Percentiles rank a stretch among this genome's conserved stretches.
Evolutionary conservation across 495 filamentous ascomycete species (phyloP).

Genomic region (Aspergillus homomorphus): DNA sequence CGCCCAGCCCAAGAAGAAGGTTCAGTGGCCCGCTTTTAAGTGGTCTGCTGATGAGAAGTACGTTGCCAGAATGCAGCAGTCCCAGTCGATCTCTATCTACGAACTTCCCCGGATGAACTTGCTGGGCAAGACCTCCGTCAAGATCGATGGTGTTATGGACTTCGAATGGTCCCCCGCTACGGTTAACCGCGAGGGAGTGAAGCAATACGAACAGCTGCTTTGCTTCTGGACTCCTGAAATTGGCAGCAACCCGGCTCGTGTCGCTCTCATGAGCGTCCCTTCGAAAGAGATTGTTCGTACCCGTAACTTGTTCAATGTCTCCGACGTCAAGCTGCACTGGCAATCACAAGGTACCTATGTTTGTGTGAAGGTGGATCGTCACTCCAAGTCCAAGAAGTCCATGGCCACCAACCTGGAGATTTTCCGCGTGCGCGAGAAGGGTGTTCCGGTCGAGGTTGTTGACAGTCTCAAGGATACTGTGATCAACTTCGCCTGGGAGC

Average conservation of each 20-base stretch:
- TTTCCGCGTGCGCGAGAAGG: slow-evolving; percentile 94
- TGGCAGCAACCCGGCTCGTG: slow-evolving; percentile 95
- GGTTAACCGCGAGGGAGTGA: slow-evolving; percentile 72
- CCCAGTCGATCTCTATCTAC: slow-evolving; percentile 88
- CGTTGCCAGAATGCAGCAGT: slow-evolving; percentile 85
- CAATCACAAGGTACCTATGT: slow-evolving; percentile 90
- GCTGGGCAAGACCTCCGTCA: slow-evolving; percentile 82
- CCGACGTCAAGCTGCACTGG: slow-evolving; percentile 93
- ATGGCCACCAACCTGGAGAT: slow-evolving; percentile 96
- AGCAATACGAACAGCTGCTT: slow-evolving; percentile 89
- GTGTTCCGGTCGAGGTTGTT: slow-evolving; percentile 95
- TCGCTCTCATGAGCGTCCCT: slow-evolving; percentile 93
- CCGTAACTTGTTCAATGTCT: slow-evolving; percentile 94
- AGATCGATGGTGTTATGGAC: slow-evolving; percentile 93
- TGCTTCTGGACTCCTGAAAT: slow-evolving; percentile 99
- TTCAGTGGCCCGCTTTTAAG: slow-evolving; percentile 98
- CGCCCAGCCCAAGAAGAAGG: slow-evolving; percentile 82
- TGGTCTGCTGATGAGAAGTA: slow-evolving; percentile 98
- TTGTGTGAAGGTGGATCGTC: slow-evolving; percentile 97
- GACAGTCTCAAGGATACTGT: slow-evolving; percentile 96
- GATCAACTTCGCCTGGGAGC: slow-evolving; percentile 99
- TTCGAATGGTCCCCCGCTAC: slow-evolving; percentile 95
- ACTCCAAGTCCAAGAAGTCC: slow-evolving; percentile 98
- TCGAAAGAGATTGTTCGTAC: slow-evolving; percentile 90
- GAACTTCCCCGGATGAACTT: slow-evolving; percentile 90